Conservation (phyloP, 768 basidiomycete genomes). For the Mycena galericulata region DNA sequence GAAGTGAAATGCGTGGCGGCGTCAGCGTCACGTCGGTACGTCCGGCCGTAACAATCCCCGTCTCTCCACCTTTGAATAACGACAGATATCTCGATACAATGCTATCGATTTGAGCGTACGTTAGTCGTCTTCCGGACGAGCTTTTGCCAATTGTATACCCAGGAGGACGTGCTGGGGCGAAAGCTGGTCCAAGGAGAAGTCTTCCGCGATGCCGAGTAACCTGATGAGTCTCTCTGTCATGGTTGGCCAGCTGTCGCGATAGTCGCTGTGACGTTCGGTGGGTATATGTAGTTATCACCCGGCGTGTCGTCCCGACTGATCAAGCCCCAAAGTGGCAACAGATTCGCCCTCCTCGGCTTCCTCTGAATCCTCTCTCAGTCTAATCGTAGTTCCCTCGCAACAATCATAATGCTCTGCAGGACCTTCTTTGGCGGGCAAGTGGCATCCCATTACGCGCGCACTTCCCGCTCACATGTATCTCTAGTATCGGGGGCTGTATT, state of each 20-base stretch:
- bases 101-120: constrained; percentile 89
- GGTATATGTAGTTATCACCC: constrained; percentile 26
- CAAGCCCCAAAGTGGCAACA: constrained; percentile 16
- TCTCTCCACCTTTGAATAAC: constrained; percentile 33
- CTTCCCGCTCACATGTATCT: constrained; percentile 17
- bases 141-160: constrained; percentile 8
- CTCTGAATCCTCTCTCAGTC: constrained; percentile 96
- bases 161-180: constrained; percentile 99
- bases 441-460: neutral
- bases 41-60: constrained; percentile 20
- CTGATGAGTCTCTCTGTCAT: constrained; percentile 86
- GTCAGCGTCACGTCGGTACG: no score
- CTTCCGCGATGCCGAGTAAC: constrained; percentile 84
- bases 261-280: constrained; percentile 89
- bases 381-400: constrained; percentile 93
- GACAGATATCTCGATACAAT: constrained; percentile 93
- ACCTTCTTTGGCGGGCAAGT: constrained; percentile 88
- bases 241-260: constrained; percentile 92
- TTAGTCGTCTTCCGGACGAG: constrained; percentile 1
- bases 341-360: constrained; percentile 82
- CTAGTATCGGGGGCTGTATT: constrained; percentile 88
- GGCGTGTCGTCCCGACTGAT: neutral
- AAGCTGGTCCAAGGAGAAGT: constrained; percentile 97
- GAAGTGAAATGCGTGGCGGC: no score
- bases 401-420: constrained; percentile 95